Conservation (phyloP, 306 rosid species). For the Gleditsia sinensis region DNA sequence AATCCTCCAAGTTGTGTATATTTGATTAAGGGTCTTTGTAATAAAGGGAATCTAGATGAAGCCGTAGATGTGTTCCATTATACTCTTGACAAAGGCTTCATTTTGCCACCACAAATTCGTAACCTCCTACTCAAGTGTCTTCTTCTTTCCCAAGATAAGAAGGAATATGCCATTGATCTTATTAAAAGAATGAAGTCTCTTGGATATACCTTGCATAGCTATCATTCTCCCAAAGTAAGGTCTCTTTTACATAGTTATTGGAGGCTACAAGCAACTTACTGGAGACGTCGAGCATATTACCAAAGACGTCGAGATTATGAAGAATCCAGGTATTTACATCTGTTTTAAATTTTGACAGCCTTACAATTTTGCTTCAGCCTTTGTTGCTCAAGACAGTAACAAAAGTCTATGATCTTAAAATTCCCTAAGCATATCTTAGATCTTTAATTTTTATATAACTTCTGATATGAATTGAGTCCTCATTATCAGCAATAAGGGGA, state of each 20-base stretch:
- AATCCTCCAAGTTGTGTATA: conserved; percentile 74
- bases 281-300: background rate
- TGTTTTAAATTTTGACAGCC: no score
- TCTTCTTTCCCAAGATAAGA: conserved; percentile 43
- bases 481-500: background rate
- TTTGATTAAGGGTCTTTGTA: conserved; percentile 67
- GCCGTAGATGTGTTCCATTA: conserved; percentile 66
- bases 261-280: background rate
- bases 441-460: background rate
- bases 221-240: conserved; percentile 35
- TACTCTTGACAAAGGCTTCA: conserved; percentile 57
- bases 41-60: conserved; percentile 40
- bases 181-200: conserved; percentile 48
- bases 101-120: conserved; percentile 44
- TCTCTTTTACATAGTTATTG: conserved; percentile 33
- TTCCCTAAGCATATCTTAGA: background rate
- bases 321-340: no score
- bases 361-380: no score
- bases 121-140: conserved; percentile 47
- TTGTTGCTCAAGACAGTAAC: no score
- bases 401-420: background rate
- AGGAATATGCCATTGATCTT: conserved; percentile 50
- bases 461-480: conserved; percentile 12
- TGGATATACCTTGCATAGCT: conserved; percentile 48
- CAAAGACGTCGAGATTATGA: no score